Evolutionary conservation across 140 eudicot species (phyloP), one percentile per base, ranked within the genome.

Genomic region (Anethum foeniculum): DNA sequence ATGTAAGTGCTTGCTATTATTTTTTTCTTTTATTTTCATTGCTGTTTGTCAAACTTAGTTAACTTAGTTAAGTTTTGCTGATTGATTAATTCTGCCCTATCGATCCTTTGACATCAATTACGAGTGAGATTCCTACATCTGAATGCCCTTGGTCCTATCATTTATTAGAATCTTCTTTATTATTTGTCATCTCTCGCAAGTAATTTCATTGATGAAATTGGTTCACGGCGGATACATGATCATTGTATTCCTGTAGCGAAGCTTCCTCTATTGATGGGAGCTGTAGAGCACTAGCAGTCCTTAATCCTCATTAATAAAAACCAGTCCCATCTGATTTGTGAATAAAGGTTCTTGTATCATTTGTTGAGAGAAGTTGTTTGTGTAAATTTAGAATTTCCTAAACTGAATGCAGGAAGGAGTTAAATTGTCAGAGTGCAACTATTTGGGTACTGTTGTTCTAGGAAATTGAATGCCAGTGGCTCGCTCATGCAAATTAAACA

Each of bases 1-100:
- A 94, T 58, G 97, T 92, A 88, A 88, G 89, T 82, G 79, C 52
- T 77, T 68, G 68, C 51, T 62, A 81, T 64, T 81, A 23, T 34
- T 23, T 81, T 52, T 10, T 18, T 11, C 49, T 10, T 46, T 12
- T 46, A 46, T 11, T 75, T 13, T 52, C 25, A 10, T 46, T 47
- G 58, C 54, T 74, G 34, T 74, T 46, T 46, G 64, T 46, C 56
- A 75, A 44, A 25, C 13, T 46, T 46, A 14, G 21, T 23, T 27
- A 19, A 23, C 13, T 46, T 46, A 14, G 10, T 23, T 27, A 19
- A 23, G 34, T 47, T 23, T 60, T 47, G 13, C 39, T 75, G 79
- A 75, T 47, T n/a, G 79, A 47, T 47, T 46, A 27, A 38, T 46
- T 12, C 32, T 81, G 71, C 46, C 32, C 46, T 3, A 60, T 32